A percentile compares a stretch with the other conserved stretches of the same genome.
These are phyloP conservation scores for Simmondsia chinensis DNA, from an alignment of 148 eudicot species.

Conservation along the genomic window DNA sequence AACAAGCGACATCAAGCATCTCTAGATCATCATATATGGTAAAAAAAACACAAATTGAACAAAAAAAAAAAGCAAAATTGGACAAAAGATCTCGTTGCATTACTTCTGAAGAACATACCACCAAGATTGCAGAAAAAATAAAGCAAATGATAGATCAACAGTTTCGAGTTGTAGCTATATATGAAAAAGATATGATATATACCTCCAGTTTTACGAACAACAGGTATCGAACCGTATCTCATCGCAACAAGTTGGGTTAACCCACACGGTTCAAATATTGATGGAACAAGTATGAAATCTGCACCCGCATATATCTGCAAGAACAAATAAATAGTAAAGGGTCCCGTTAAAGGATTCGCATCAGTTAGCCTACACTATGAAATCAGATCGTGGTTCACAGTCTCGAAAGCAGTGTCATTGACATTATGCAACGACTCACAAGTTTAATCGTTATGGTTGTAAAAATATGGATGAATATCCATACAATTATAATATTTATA, in stretches of 20 bases:
- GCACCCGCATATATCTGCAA: slow-evolving; percentile 94
- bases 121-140: not conserved
- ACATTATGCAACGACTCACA: not conserved
- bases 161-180: not conserved
- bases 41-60: too few relatives aligned
- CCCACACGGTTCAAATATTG: slow-evolving; percentile 97
- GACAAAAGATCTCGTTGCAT: too few relatives aligned
- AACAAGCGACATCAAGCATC: too few relatives aligned
- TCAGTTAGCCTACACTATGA: too few relatives aligned
- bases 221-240: slow-evolving; percentile 95
- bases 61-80: too few relatives aligned
- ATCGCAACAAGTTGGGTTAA: slow-evolving; percentile 93
- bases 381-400: too few relatives aligned
- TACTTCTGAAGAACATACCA: not conserved
- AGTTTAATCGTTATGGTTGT: not conserved
- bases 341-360: too few relatives aligned
- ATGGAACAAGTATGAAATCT: slow-evolving; percentile 92
- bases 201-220: slow-evolving; percentile 99
- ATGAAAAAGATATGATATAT: slow-evolving; percentile 1
- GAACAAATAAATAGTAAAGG: slow-evolving; percentile 1
- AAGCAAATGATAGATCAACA: not conserved
- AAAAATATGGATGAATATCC: too few relatives aligned
- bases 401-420: too few relatives aligned
- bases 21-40: too few relatives aligned
- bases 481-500: too few relatives aligned